A percentile compares a stretch with the other conserved stretches of the same genome.
Conservation (phyloP, 2,329 filamentous ascomycete species). For the Dothideomycetes sp. region DNA sequence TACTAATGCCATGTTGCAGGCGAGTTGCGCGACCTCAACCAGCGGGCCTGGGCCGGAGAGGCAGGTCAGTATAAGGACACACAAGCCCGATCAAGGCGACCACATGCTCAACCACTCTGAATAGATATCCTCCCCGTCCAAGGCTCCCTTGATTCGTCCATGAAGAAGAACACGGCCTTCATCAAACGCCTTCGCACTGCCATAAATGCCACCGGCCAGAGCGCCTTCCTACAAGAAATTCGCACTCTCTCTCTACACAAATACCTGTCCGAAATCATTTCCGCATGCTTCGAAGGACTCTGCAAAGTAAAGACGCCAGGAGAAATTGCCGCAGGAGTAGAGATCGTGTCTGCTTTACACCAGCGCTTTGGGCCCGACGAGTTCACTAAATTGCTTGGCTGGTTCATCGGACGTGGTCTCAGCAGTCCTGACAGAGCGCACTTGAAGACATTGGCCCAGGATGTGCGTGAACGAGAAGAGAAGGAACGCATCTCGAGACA, state of each 20-base stretch:
- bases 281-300: slow-evolving; percentile 88
- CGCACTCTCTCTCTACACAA: slow-evolving; percentile 86
- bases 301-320: slow-evolving; percentile 83
- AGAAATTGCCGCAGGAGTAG: slow-evolving; percentile 86
- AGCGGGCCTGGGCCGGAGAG: slow-evolving; percentile 80
- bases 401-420: slow-evolving; percentile 84
- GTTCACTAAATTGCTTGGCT: slow-evolving; percentile 85
- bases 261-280: slow-evolving; percentile 94
- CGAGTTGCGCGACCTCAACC: slow-evolving; percentile 83
- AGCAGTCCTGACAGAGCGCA: slow-evolving; percentile 79
- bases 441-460: slow-evolving; percentile 67
- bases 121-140: slow-evolving; percentile 70
- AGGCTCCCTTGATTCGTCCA: slow-evolving; percentile 77
- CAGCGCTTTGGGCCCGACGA: slow-evolving; percentile 86
- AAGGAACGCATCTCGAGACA: slow-evolving; percentile 85
- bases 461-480: slow-evolving; percentile 88
- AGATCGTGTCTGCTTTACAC: slow-evolving; percentile 90
- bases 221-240: slow-evolving; percentile 83
- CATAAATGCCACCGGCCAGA: slow-evolving; percentile 67
- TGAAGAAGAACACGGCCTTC: slow-evolving; percentile 98
- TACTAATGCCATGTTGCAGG: slow-evolving; percentile 42
- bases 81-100: slow-evolving; percentile 11
- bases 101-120: slow-evolving; percentile 13
- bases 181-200: slow-evolving; percentile 92
- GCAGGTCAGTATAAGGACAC: slow-evolving; percentile 50